Conservation (phyloP, 257 asterid genomes). For the Ehretia macrophylla region DNA sequence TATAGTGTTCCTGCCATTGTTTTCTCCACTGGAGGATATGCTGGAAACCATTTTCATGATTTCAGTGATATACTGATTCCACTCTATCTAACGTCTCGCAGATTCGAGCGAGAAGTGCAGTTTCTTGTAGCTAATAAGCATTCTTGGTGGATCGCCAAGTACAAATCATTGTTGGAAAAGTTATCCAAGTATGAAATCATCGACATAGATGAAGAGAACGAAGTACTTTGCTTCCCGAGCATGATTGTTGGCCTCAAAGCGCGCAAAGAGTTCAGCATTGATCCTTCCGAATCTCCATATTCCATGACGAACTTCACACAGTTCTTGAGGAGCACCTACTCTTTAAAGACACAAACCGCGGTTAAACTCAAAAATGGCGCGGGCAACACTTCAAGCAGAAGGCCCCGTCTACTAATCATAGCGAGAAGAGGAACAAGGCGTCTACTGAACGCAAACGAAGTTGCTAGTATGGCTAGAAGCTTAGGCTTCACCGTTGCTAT, state of each 20-base stretch:
- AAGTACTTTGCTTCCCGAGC: conserved; percentile 40
- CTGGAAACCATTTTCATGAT: conserved; percentile 75
- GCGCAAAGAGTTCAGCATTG: conserved; percentile 30
- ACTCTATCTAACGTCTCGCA: conserved; percentile 38
- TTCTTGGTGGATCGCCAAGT: conserved; percentile 32
- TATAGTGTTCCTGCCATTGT: conserved; percentile 51
- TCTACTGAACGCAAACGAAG: conserved; percentile 22
- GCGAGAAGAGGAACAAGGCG: conserved; percentile 34
- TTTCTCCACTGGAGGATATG: conserved; percentile 57
- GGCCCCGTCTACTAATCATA: conserved; percentile 45
- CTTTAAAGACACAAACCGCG: conserved; percentile 18
- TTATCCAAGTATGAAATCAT: conserved; percentile 35
- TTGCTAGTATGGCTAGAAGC: conserved; percentile 26
- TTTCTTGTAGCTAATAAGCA: conserved; percentile 37
- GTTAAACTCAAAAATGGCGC: not conserved
- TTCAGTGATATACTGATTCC: conserved; percentile 60
- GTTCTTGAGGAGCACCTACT: conserved; percentile 32
- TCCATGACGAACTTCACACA: conserved; percentile 37
- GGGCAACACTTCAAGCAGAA: not conserved
- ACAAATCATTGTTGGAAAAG: conserved; percentile 15
- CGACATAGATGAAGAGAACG: conserved; percentile 30
- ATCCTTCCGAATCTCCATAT: conserved; percentile 16
- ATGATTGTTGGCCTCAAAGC: conserved; percentile 44
- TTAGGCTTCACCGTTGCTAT: conserved; percentile 42
- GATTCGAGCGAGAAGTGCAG: conserved; percentile 39